These are phyloP conservation scores for Ceratobasidium sp. DNA, from an alignment of 1,284 basidiomycete species.

Conservation along the genomic window DNA sequence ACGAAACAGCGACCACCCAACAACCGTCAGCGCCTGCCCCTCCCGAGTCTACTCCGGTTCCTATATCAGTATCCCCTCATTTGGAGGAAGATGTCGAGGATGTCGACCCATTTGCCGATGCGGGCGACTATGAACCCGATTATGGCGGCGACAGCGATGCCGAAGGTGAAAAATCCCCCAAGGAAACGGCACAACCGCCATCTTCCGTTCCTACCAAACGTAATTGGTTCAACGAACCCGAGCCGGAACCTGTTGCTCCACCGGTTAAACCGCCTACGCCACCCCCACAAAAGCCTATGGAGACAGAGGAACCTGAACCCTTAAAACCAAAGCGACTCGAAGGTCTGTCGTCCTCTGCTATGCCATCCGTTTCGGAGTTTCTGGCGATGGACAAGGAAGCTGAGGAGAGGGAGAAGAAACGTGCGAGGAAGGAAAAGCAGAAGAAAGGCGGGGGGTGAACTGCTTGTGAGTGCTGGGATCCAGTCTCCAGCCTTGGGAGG, in stretches of 20 bases:
- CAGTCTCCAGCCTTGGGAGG: neutral
- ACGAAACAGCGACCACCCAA: neutral
- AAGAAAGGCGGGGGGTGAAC: slow-evolving; percentile 59
- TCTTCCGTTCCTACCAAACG: slow-evolving; percentile 26
- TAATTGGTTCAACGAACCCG: slow-evolving; percentile 51
- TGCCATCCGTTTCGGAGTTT: slow-evolving; percentile 85
- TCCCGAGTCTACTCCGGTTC: neutral
- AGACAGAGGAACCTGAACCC: slow-evolving; percentile 60
- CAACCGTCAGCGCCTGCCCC: neutral
- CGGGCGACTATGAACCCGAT: slow-evolving; percentile 84
- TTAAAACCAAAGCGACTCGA: slow-evolving; percentile 67
- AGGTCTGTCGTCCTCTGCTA: slow-evolving; percentile 77
- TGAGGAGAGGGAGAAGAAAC: slow-evolving; percentile 72
- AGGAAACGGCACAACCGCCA: neutral
- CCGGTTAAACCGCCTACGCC: slow-evolving; percentile 51
- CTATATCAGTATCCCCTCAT: slow-evolving; percentile 31
- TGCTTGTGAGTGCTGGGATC: neutral
- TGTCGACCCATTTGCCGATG: slow-evolving; percentile 84
- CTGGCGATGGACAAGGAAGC: slow-evolving; percentile 79
- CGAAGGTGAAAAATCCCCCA: slow-evolving; percentile 50
- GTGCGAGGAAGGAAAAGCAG: slow-evolving; percentile 79
- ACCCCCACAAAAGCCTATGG: slow-evolving; percentile 49
- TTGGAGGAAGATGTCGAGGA: slow-evolving; percentile 58
- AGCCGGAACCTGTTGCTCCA: slow-evolving; percentile 6
- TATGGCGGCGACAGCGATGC: slow-evolving; percentile 61